phyloP scores from a whole-genome alignment of 768 basidiomycete species.

The Russula ochroleuca region DNA sequence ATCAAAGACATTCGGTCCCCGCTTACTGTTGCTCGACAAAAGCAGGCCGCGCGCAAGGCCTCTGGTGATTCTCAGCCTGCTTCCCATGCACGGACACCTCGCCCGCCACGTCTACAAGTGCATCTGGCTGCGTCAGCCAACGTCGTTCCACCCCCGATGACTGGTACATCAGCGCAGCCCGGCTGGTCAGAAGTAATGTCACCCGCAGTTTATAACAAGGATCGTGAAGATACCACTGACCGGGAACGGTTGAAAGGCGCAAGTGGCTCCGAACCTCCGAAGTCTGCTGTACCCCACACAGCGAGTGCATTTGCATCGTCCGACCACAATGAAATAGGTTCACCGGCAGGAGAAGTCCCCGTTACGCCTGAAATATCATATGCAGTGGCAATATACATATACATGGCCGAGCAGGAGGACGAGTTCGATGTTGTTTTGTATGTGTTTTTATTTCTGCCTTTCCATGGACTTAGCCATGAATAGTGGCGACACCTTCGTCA shows the following conservation, averaged over 20 bases:
- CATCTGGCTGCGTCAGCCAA: constrained; percentile 47
- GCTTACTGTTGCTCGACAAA: constrained; percentile 93
- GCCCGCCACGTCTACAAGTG: constrained; percentile 69
- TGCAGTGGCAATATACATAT: constrained; percentile 97
- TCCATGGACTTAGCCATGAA: constrained; percentile 15
- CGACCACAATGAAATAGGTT: constrained; percentile 26
- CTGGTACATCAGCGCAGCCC: constrained; percentile 54
- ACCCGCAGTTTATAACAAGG: constrained; percentile 48
- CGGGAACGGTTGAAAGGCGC: constrained; percentile 19
- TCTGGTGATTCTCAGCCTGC: constrained; percentile 36
- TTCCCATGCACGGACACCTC: constrained; percentile 35
- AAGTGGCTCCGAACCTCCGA: constrained; percentile 28
- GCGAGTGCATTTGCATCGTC: constrained; percentile 27
- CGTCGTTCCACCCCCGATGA: constrained; percentile 47
- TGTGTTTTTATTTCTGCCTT: constrained; percentile 36
- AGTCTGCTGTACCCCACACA: constrained; percentile 38
- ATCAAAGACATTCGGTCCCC: constrained; percentile 97
- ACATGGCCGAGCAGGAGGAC: constrained; percentile 97
- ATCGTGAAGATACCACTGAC: constrained; percentile 40
- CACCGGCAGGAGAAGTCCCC: constrained; percentile 34
- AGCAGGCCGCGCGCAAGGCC: constrained; percentile 85
- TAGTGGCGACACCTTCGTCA: constrained; percentile 91
- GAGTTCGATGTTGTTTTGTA: constrained; percentile 98
- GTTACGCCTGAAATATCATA: constrained; percentile 65
- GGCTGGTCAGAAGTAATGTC: constrained; percentile 76